Evolutionary conservation across 108 stramenopile species (phyloP).

Genomic region (Aureococcus anophagefferens): DNA sequence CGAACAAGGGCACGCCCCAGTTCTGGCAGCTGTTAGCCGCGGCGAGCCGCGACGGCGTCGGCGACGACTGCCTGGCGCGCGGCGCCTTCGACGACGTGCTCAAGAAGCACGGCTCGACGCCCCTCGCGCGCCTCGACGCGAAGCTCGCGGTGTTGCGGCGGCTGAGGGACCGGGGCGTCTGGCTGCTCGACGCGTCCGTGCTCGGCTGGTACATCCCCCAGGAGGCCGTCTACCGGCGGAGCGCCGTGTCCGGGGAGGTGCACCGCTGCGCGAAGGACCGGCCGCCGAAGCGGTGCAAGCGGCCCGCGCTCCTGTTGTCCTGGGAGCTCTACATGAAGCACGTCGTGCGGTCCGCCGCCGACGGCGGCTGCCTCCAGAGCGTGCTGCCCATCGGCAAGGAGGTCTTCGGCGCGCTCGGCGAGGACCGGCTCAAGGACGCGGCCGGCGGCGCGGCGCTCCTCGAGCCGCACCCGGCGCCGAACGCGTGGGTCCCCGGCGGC

Average conservation of each 20-base stretch:
- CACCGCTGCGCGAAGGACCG: constrained; percentile 23
- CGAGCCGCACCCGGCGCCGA: constrained; percentile 34
- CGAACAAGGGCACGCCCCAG: constrained; percentile 37
- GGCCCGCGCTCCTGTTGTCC: constrained; percentile 18
- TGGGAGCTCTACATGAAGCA: constrained; percentile 43
- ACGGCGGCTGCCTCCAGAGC: constrained; percentile 24
- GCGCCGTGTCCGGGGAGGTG: constrained; percentile 4
- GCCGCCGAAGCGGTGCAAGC: constrained; percentile 34
- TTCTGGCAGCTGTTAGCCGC: constrained; percentile 42
- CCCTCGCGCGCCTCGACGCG: constrained; percentile 27
- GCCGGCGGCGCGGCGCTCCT: neutral
- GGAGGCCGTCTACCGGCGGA: constrained; percentile 1
- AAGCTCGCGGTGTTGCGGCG: constrained; percentile 28
- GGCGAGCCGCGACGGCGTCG: neutral
- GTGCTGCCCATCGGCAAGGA: constrained; percentile 38
- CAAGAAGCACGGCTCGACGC: constrained; percentile 22
- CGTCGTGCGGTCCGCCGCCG: constrained; percentile 29
- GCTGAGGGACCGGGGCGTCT: constrained; percentile 30
- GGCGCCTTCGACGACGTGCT: constrained; percentile 25
- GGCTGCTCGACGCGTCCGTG: constrained; percentile 36
- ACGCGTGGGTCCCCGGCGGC: constrained; percentile 39
- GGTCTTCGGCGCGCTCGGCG: constrained; percentile 25
- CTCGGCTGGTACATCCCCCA: constrained; percentile 41
- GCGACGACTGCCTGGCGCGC: too few species aligned
- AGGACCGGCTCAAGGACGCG: constrained; percentile 26